Base-by-base conservation (phyloP, 2,329 filamentous ascomycete genomes). In the Penicillium sp. region DNA sequence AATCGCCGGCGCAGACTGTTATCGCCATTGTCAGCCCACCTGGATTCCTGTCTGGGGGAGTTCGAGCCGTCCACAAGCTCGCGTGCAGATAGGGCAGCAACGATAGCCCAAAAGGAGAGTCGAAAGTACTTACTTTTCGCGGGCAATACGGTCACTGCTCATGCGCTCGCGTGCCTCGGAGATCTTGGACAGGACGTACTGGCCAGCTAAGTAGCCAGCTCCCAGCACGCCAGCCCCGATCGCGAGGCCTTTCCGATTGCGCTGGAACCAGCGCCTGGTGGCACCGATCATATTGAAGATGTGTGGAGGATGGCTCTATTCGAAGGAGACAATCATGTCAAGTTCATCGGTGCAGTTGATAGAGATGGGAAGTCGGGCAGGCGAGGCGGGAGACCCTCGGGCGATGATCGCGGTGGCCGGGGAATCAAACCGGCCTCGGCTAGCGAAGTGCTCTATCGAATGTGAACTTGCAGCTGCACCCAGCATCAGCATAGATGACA, bases 101-200 rank as follows among this genome's bases (percentile, higher is more conserved):
- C 16, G 5, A 11, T 24, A 27, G 31, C 4, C 5, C 24, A 31
- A 18, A 40, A 44, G 33, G 31, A 27, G 39, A 33, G 24, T 10
- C 40, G 45, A 51, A 45, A 27, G 9, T 22, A 66, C 83, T 63
- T 76, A 96, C 92, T 99, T 99, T 76, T 99, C 94, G 71, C 92
- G 92, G 46, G 92, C 89, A 69, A 96, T 95, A 66, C 91, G 86
- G 68, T 97, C 94, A 73, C 90, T 92, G 74, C 88, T 92, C 89
- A 96, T 95, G 71, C 92, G 91, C 81, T 96, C 91, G 61, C 92
- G 86, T 63, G 92, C 91, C 74, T 97, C 92, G 60, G 88, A 88
- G 66, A 97, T 86, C 81, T 96, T 97, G 65, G 82, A 83, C 67
- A 96, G 74, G 61, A 96, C 84, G 86, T 96, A 99, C 73, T 96